Evolutionary conservation across 106 monocot genomes (phyloP).

Genomic region (Apostasia shenzhenica): DNA sequence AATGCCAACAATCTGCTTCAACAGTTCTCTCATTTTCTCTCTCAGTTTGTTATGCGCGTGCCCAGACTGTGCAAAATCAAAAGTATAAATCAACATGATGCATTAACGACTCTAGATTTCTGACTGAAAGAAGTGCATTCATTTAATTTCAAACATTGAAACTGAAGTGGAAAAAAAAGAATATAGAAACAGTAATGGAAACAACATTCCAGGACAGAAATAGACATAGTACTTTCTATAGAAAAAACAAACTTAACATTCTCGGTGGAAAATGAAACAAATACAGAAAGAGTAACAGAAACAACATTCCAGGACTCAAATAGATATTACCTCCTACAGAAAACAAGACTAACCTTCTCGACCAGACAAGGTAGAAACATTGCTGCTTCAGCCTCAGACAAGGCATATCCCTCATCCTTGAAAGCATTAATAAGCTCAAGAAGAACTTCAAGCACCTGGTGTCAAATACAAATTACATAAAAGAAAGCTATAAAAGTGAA

Average conservation of each 20-base stretch:
- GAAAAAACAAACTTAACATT: no score
- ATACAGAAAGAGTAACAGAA: no score
- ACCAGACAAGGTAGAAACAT: constrained; percentile 86
- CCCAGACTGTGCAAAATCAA: constrained; percentile 61
- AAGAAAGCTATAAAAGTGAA: neutral
- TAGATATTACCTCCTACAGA: neutral
- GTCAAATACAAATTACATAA: neutral
- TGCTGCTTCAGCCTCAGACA: constrained; percentile 92
- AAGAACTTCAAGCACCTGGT: constrained; percentile 91
- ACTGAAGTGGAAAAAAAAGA: no score
- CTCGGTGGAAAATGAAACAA: no score
- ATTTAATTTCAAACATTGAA: neutral
- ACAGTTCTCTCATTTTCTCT: constrained; percentile 91
- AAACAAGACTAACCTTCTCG: constrained; percentile 65
- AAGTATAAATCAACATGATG: neutral
- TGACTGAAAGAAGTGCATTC: neutral
- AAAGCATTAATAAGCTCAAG: constrained; percentile 76
- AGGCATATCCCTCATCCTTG: constrained; percentile 72
- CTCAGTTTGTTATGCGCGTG: constrained; percentile 96
- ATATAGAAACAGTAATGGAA: no score
- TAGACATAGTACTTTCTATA: no score
- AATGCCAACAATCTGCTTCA: constrained; percentile 77
- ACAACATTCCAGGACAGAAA: no score
- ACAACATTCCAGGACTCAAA: no score
- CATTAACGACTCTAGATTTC: neutral